phyloP scores from a whole-genome alignment of 2,329 filamentous ascomycete genomes.

The Akanthomyces uredinophilus region DNA sequence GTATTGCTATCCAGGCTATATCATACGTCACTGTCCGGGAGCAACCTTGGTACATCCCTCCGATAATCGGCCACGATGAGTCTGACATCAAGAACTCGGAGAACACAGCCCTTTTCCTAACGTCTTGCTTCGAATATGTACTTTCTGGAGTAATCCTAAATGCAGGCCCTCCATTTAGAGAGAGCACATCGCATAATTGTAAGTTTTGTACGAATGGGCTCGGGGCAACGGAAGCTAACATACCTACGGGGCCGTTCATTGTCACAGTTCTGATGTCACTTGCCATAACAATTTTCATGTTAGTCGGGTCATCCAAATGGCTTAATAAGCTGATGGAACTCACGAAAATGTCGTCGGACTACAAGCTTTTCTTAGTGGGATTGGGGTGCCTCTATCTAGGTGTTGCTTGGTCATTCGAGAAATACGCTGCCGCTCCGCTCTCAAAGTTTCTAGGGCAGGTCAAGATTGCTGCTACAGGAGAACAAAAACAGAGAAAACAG shows the following conservation, averaged over 20 bases:
- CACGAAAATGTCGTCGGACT: constrained; percentile 67
- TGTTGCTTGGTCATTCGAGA: constrained; percentile 30
- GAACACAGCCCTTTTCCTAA: constrained; percentile 84
- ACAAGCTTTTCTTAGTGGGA: constrained; percentile 65
- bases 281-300: constrained; percentile 70
- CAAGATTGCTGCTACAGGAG: background rate
- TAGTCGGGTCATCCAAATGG: constrained; percentile 66
- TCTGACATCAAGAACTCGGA: constrained; percentile 88
- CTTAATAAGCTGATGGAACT: constrained; percentile 76
- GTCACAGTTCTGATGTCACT: constrained; percentile 67
- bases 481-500: constrained; percentile 6
- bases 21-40: constrained; percentile 69
- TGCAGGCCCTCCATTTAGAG: constrained; percentile 85
- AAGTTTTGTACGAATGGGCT: constrained; percentile 30
- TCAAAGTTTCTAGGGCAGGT: background rate
- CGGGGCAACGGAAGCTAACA: background rate
- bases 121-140: constrained; percentile 94
- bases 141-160: constrained; percentile 83
- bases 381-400: constrained; percentile 68
- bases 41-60: constrained; percentile 84
- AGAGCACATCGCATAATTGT: constrained; percentile 75
- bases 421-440: constrained; percentile 1
- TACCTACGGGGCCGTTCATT: constrained; percentile 68
- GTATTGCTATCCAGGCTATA: constrained; percentile 69
- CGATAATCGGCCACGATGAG: constrained; percentile 68